A percentile compares a stretch with the other conserved stretches of the same genome.
Evolutionary conservation across 768 basidiomycete genomes (phyloP).

Genomic region (Russula ochroleuca): DNA sequence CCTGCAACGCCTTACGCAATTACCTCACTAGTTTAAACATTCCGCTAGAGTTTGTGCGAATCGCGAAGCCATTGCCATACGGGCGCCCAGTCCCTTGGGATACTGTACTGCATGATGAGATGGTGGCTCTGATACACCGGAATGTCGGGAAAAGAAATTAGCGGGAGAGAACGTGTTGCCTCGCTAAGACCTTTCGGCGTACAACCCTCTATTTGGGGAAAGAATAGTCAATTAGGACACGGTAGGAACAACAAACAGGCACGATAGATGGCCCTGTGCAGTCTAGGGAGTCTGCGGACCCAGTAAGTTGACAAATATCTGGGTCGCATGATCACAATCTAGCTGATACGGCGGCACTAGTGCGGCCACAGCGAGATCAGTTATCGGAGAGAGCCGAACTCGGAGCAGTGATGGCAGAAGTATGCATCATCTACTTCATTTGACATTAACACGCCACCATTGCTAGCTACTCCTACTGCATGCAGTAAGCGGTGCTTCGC

Average conservation of each 20-base stretch:
- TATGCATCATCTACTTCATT: neutral
- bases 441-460: neutral
- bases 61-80: neutral
- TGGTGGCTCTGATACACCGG: neutral
- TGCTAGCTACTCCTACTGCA: neutral
- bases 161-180: neutral
- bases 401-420: too few species aligned
- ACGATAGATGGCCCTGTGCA: neutral
- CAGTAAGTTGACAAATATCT: neutral
- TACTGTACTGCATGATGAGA: neutral
- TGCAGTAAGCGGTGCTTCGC: neutral
- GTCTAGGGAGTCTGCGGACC: neutral
- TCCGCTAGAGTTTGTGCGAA: neutral
- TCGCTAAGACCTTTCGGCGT: neutral
- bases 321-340: neutral
- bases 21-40: neutral
- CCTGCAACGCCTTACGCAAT: neutral
- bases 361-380: slow-evolving; percentile 1
- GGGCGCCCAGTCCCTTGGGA: neutral
- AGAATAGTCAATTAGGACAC: neutral
- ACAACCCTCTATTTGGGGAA: neutral
- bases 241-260: neutral
- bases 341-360: neutral
- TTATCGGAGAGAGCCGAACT: neutral
- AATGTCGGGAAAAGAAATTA: slow-evolving; percentile 2